Conservation (phyloP, 1,139 yeast species). For the Yamadazyma songkhlaensis region DNA sequence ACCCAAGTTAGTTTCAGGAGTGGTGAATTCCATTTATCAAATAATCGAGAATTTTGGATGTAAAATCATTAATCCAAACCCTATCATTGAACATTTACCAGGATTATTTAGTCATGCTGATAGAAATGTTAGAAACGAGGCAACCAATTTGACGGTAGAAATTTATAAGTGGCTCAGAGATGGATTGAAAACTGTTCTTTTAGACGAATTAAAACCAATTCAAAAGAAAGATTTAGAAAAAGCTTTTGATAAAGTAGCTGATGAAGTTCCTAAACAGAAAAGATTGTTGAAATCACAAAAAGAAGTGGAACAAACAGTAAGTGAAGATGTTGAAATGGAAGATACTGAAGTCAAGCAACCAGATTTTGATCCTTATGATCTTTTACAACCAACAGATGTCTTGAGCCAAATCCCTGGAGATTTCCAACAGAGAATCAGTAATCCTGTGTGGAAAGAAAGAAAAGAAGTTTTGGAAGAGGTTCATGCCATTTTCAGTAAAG, state of each 20-base stretch:
- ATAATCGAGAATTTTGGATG: constrained; percentile 73
- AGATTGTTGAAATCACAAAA: constrained; percentile 56
- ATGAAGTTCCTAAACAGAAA: constrained; percentile 47
- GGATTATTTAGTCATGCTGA: constrained; percentile 86
- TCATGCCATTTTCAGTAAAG: constrained; percentile 49
- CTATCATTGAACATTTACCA: constrained; percentile 57
- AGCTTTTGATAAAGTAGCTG: constrained; percentile 59
- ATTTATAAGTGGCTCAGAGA: constrained; percentile 77
- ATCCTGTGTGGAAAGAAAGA: constrained; percentile 88
- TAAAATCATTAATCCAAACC: constrained; percentile 57
- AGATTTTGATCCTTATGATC: constrained; percentile 34
- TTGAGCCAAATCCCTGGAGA: constrained; percentile 64
- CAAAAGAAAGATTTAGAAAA: constrained; percentile 84
- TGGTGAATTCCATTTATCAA: constrained; percentile 53
- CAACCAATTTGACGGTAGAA: constrained; percentile 67
- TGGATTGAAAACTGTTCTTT: constrained; percentile 54
- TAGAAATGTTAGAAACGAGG: constrained; percentile 77
- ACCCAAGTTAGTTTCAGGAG: constrained; percentile 79
- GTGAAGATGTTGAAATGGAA: constrained; percentile 45
- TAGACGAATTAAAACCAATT: constrained; percentile 80
- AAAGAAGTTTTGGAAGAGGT: constrained; percentile 81
- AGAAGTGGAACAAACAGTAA: constrained; percentile 14
- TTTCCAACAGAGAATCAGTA: constrained; percentile 51
- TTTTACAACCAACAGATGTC: constrained; percentile 53
- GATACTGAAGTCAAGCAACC: constrained; percentile 16